Conservation (phyloP, 2,329 filamentous ascomycete genomes). For the Colletotrichum euphorbiae region DNA sequence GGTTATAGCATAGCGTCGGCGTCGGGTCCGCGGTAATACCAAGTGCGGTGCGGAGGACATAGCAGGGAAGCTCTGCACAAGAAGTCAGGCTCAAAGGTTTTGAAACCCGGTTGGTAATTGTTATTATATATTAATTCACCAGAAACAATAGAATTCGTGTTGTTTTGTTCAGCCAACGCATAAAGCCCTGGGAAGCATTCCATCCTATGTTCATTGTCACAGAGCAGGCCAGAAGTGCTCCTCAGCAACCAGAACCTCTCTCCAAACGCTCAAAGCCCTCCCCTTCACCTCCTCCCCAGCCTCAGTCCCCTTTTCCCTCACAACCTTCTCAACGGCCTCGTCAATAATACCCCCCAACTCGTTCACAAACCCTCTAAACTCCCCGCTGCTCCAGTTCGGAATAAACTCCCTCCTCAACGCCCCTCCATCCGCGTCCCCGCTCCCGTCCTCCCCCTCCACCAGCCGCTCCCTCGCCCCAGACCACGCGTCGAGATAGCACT, state of each 20-base stretch:
- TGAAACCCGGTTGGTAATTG: background rate
- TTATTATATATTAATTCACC: background rate
- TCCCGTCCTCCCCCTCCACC: constrained; percentile 24
- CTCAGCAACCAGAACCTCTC: constrained; percentile 66
- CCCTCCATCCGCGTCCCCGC: constrained; percentile 70
- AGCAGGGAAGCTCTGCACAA: background rate
- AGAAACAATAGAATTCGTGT: background rate
- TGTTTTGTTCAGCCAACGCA: too few relatives aligned
- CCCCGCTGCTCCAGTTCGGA: constrained; percentile 73
- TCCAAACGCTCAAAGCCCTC: constrained; percentile 58
- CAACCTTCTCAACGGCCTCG: constrained; percentile 57
- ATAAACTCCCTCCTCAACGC: constrained; percentile 74
- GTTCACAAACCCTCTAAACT: constrained; percentile 71
- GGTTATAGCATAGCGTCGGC: constrained; percentile 34
- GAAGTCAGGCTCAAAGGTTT: background rate
- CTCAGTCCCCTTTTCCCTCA: constrained; percentile 47
- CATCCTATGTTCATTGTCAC: background rate
- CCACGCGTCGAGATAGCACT: constrained; percentile 71
- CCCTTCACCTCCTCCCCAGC: constrained; percentile 48
- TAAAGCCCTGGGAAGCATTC: background rate
- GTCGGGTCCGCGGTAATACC: constrained; percentile 37
- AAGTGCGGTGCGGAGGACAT: constrained; percentile 1
- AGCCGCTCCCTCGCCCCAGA: constrained; percentile 58
- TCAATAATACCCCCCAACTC: constrained; percentile 67
- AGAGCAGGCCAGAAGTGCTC: constrained; percentile 67